Evolutionary conservation across 305 asterid species (phyloP), one percentile per base, ranked within the genome.

Genomic region (Fraxinus paxiana): DNA sequence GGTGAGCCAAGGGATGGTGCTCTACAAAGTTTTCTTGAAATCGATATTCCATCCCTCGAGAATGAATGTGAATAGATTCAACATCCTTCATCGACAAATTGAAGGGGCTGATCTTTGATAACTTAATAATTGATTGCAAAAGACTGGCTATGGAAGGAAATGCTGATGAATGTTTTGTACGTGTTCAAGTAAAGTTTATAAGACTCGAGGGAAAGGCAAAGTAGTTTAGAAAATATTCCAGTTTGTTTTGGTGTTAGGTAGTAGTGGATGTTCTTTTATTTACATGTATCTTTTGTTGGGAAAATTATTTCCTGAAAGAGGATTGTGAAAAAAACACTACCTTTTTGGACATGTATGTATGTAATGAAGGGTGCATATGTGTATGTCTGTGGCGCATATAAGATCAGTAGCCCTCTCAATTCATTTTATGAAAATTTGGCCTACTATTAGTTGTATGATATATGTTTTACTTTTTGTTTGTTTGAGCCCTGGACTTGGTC

Each of bases 301-400:
- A 87, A 82, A 79, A 82, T 70, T 51, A 79, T 59, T 76, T 80
- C 86, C 80, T 83, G 72, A 65, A 70, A 80, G 80, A 79, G 77
- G 38, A 82, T 80, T 43, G 75, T 70, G 26, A 6, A 70, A 77
- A 54, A 54, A 54, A 78, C 69, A 81, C 82, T 81, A 17, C 54
- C 77, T 78, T 85, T 84, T 88, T 85, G 95, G 87, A 89, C 89
- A 87, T 88, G 86, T 87, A 71, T 82, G 70, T 78, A 83, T 80
- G 91, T 82, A 84, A 83, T 84, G 83, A 79, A 79, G 84, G 77
- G 88, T 88, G 88, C 85, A 76, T 85, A 87, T 87, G 81, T 82
- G 48, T 77, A 12, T 82, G 81, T 73, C 71, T 86, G 6, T 65
- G 86, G 85, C 82, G 77, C 83, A 85, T 84, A 85, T 87, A 78